Evolutionary conservation across 345 rosid species (phyloP).

Genomic region (Boechera stricta): DNA sequence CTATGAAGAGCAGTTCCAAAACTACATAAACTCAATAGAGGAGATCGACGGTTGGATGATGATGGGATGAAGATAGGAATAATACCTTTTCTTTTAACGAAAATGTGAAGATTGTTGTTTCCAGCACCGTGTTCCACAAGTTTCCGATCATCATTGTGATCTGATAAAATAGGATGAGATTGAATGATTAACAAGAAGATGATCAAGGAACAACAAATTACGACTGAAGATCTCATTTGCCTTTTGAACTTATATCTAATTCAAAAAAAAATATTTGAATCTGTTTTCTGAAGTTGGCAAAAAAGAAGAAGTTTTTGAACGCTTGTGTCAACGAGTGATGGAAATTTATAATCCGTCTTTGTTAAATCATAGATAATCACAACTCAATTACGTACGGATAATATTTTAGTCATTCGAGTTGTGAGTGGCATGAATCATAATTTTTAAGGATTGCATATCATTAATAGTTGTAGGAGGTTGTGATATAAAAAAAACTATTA

Average conservation of each 20-base stretch:
- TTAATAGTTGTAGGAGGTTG: not conserved
- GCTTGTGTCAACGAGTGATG: conserved; percentile 8
- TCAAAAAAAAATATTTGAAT: not conserved
- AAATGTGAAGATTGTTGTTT: conserved; percentile 16
- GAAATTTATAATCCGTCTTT: conserved; percentile 12
- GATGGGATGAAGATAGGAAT: conserved; percentile 29
- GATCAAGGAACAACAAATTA: not conserved
- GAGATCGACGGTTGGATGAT: conserved; percentile 11
- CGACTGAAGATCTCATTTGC: conserved; percentile 23
- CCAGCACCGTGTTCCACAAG: conserved; percentile 5
- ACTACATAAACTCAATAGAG: not conserved
- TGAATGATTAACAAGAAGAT: conserved; percentile 14
- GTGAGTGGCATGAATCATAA: conserved; percentile 27
- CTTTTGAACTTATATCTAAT: not conserved
- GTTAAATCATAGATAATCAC: not conserved
- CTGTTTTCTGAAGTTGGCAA: not conserved
- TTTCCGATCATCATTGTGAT: conserved; percentile 1
- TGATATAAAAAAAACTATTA: not conserved
- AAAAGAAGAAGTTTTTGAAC: not conserved
- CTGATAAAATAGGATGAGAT: conserved; percentile 2
- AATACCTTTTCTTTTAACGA: conserved; percentile 27
- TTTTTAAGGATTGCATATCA: not conserved
- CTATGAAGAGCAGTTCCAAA: conserved; percentile 1
- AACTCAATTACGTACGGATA: not conserved
- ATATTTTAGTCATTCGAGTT: not conserved